Base-by-base conservation (phyloP, 2,329 filamentous ascomycete species). In the Fusarium multiceps region DNA sequence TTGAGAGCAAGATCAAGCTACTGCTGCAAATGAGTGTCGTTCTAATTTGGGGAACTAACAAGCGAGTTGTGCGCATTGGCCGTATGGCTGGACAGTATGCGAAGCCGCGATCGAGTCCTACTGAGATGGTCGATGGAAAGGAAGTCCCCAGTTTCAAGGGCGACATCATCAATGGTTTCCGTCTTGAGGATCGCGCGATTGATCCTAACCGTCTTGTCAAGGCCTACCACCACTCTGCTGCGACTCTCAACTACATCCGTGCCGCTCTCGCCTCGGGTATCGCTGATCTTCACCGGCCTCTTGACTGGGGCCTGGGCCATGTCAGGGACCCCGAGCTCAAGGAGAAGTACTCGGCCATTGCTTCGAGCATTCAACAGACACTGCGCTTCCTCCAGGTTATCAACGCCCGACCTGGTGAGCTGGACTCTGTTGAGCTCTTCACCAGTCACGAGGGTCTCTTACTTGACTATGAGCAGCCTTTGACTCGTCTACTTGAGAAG, bases 71-170 rank as follows among this genome's bases (percentile, higher is more conserved):
- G 49, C 90, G 96, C 72, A 97, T 99, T 76, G 96, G 93, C 18
- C 90, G 96, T 65, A 98, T 98, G 90, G 96, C 96, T 14, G 96
- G 96, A 6, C 96, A 99, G 84, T 99, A 97, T 77, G 96, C 96
- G 30, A 99, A 99, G 82, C 96, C 95, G 4, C 86, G 96, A 59
- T 97, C 93, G 6, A 97, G 91, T 74, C 92, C 95, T 0, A 94
- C 89, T 40, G 96, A 99, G 82, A 87, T 89, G 3, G 83, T 97
- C 53, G 85, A 97, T 69, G 94, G 94, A 54, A 88, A 89, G 63
- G 89, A 93, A 76, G 91, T 97, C 57, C 92, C 93, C 6, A 96
- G 93, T 43, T 99, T 98, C 86, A 87, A 96, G 55, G 96, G 96
- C 18, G 96, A 99, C 74, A 98, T 98, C 66, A 86, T 99, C 69